These are phyloP conservation scores for Monilinia aucupariae DNA, from an alignment of 2,329 filamentous ascomycete species.

Conservation along the genomic window DNA sequence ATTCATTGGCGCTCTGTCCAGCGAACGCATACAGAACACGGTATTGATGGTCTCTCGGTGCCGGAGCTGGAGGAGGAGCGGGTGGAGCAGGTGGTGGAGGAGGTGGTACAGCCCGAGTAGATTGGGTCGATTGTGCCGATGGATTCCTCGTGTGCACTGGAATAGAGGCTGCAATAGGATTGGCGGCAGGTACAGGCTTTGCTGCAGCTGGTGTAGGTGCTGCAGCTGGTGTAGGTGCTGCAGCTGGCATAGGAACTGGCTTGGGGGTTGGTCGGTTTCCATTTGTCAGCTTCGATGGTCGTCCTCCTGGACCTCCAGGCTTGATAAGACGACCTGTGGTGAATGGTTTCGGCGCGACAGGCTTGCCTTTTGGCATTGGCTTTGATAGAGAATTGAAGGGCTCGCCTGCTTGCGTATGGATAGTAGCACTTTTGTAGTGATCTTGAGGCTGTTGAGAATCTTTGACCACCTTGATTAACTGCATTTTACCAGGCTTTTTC, in stretches of 20 bases:
- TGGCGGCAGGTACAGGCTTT: slow-evolving; percentile 12
- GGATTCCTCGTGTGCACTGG: slow-evolving; percentile 51
- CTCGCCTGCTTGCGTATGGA: slow-evolving; percentile 83
- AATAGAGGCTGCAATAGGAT: slow-evolving; percentile 36
- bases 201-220: slow-evolving; percentile 23
- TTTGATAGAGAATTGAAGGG: slow-evolving; percentile 74
- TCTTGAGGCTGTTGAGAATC: slow-evolving; percentile 74
- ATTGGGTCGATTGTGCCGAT: slow-evolving; percentile 29
- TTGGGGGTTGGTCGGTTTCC: slow-evolving; percentile 34
- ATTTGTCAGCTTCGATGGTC: slow-evolving; percentile 64
- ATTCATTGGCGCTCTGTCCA: slow-evolving; percentile 77
- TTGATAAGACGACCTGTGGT: slow-evolving; percentile 89
- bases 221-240: too few relatives aligned
- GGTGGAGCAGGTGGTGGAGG: slow-evolving; percentile 55
- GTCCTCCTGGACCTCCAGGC: slow-evolving; percentile 78
- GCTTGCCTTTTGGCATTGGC: slow-evolving; percentile 82
- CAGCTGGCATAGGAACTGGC: slow-evolving; percentile 30
- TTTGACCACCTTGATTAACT: slow-evolving; percentile 82
- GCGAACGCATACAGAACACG: slow-evolving; percentile 91
- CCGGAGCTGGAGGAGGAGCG: slow-evolving; percentile 61
- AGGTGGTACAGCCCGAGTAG: slow-evolving; percentile 46
- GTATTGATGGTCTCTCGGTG: slow-evolving; percentile 66
- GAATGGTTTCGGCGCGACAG: slow-evolving; percentile 81
- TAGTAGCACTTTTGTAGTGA: slow-evolving; percentile 86
- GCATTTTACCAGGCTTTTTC: slow-evolving; percentile 93